phyloP scores from a whole-genome alignment of 148 eudicot genomes.

The Oxyria digyna region DNA sequence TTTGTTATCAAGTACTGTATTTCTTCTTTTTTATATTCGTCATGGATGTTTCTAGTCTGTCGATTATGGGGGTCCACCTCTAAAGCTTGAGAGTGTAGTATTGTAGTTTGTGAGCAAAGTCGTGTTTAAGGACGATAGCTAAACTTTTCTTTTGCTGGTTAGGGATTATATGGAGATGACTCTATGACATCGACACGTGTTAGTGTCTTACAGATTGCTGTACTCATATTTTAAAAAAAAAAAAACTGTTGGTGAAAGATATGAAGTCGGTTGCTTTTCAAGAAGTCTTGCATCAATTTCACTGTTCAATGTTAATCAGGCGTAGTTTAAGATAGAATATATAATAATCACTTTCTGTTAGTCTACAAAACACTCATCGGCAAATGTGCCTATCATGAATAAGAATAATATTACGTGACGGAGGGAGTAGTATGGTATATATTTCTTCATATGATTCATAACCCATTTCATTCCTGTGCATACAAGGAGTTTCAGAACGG shows the following conservation, averaged over 20 bases:
- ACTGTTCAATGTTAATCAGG: neutral
- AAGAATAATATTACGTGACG: too few relatives aligned
- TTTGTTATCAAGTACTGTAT: neutral
- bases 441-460: too few relatives aligned
- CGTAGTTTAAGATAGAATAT: neutral
- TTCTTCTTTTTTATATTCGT: neutral
- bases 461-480: too few relatives aligned
- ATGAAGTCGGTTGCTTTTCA: neutral
- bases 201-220: neutral
- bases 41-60: slow-evolving; percentile 1
- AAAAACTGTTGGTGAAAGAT: neutral
- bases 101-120: neutral
- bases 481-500: too few relatives aligned
- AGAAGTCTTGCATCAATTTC: neutral
- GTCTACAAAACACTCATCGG: neutral
- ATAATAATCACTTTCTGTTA: neutral
- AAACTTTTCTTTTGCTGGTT: neutral
- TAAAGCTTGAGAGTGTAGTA: neutral
- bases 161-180: neutral
- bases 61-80: neutral
- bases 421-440: too few relatives aligned
- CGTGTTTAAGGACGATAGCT: neutral
- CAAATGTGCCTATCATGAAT: too few relatives aligned
- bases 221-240: neutral
- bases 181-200: neutral